These are phyloP conservation scores for Ophiosphaerella narmari DNA, from an alignment of 2,329 filamentous ascomycete species.

Conservation along the genomic window DNA sequence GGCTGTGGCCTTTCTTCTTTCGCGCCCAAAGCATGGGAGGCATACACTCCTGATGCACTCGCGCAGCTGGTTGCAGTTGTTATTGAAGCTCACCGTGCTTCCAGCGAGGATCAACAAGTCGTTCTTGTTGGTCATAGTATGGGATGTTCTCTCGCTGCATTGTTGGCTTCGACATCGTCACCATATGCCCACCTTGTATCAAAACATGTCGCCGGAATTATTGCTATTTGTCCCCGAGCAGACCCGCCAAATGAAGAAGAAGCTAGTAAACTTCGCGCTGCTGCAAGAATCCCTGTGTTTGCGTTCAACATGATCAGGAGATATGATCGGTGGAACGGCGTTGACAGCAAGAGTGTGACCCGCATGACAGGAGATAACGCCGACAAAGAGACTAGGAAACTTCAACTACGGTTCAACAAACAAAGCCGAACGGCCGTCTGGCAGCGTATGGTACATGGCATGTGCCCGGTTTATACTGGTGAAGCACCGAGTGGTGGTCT, in stretches of 20 bases:
- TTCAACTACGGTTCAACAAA: slow-evolving; percentile 77
- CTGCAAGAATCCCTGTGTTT: slow-evolving; percentile 71
- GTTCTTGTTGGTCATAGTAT: slow-evolving; percentile 88
- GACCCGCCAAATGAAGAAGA: slow-evolving; percentile 63
- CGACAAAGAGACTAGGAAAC: slow-evolving; percentile 66
- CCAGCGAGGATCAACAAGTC: slow-evolving; percentile 68
- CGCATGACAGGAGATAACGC: slow-evolving; percentile 74
- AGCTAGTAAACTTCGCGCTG: slow-evolving; percentile 56
- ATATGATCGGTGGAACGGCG: slow-evolving; percentile 80
- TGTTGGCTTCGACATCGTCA: slow-evolving; percentile 67
- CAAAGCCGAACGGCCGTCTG: slow-evolving; percentile 84
- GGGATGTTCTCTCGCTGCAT: slow-evolving; percentile 78
- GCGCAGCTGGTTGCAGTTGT: slow-evolving; percentile 74
- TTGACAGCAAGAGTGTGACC: slow-evolving; percentile 75
- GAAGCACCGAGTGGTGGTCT: slow-evolving; percentile 65
- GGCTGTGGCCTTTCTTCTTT: slow-evolving; percentile 85
- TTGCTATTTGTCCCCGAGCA: slow-evolving; percentile 80
- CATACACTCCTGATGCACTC: slow-evolving; percentile 78
- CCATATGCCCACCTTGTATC: slow-evolving; percentile 59
- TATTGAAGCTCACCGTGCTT: slow-evolving; percentile 74
- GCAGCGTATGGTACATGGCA: slow-evolving; percentile 77
- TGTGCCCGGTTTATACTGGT: slow-evolving; percentile 64
- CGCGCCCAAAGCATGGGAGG: slow-evolving; percentile 70
- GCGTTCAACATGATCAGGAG: slow-evolving; percentile 77
- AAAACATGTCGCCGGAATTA: slow-evolving; percentile 71